Base-by-base conservation (phyloP, 305 asterid species). In the Fraxinus paxiana region DNA sequence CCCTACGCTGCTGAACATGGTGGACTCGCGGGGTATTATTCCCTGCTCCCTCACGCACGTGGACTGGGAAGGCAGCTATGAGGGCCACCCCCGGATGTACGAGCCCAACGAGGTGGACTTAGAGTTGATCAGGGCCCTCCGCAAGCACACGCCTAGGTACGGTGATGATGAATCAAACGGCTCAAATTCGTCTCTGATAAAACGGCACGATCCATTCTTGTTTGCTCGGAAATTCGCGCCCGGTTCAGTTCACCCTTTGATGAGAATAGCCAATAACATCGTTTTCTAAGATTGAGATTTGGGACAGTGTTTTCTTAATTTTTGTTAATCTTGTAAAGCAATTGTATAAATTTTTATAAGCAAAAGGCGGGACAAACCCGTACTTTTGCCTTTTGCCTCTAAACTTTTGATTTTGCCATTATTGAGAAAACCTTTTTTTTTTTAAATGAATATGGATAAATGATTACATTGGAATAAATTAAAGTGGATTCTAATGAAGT, bases 41-140 rank as follows among this genome's bases (percentile, higher is more conserved):
- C 89, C 94, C 0, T 90, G 97, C 20, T 92, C 97, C n/a, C 91
- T 93, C 17, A 94, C 98, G 0, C 92, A 90, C 89, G 98, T 94
- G 82, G 92, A 93, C 75, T 93, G 98, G 98, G 84, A 54, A 0
- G 92, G 82, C 0, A 79, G 92, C 69, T 73, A 43, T 3, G 90
- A 79, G 0, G 98, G 98, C 1, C 98, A 94, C 76, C 98, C 98
- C 20, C 84, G 91, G 3, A 88, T 75, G 79, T 94, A 92, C 83
- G 0, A n/a, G 1, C 80, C 80, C 0, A 48, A n/a, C 4, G 94
- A 92, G 34, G 98, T 93, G 86, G 86, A 87, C 0, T 87, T 86
- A 5, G 92, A 87, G 31, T 33, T 94, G 33, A 92, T 93, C 75
- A 0, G 37, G 80, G 0, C 80, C 48, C 79, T 94, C 0, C 34